Conservation (phyloP, 148 eudicot species). For the Persicaria tinctoria region DNA sequence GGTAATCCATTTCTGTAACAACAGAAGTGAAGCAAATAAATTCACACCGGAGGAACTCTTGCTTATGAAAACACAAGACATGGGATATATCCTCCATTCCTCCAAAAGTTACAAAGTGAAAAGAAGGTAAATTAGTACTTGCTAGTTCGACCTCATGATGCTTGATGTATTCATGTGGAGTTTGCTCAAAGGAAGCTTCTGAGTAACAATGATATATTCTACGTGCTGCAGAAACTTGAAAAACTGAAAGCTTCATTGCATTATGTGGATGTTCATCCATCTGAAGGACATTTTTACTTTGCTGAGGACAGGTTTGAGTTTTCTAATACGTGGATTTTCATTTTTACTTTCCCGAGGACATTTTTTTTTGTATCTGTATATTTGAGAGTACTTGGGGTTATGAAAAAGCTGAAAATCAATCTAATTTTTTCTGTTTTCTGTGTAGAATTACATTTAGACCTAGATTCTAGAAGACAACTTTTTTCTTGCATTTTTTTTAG, state of each 20-base stretch:
- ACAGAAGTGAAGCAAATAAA: constrained; percentile 62
- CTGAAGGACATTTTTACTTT: constrained; percentile 58
- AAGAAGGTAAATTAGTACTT: constrained; percentile 44
- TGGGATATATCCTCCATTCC: constrained; percentile 38
- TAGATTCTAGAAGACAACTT: too few relatives aligned
- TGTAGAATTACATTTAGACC: too few relatives aligned
- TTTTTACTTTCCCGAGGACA: not conserved
- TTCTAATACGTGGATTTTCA: not conserved
- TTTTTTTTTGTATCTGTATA: too few relatives aligned
- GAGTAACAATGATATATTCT: not conserved
- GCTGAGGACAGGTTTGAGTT: constrained; percentile 75
- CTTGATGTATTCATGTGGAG: not conserved
- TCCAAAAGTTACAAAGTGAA: constrained; percentile 75
- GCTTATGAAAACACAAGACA: constrained; percentile 82
- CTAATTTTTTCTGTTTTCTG: too few relatives aligned
- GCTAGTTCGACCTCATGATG: not conserved
- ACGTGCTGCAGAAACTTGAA: constrained; percentile 60
- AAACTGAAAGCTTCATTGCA: constrained; percentile 58
- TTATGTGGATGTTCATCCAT: constrained; percentile 36
- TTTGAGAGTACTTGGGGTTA: too few relatives aligned
- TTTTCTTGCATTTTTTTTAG: too few relatives aligned
- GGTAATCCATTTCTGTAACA: not conserved
- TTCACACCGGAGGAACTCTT: constrained; percentile 64
- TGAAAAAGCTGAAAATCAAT: too few relatives aligned
- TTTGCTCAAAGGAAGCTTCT: not conserved